Conservation (phyloP, 768 basidiomycete species). For the Hygrocybe punicea region DNA sequence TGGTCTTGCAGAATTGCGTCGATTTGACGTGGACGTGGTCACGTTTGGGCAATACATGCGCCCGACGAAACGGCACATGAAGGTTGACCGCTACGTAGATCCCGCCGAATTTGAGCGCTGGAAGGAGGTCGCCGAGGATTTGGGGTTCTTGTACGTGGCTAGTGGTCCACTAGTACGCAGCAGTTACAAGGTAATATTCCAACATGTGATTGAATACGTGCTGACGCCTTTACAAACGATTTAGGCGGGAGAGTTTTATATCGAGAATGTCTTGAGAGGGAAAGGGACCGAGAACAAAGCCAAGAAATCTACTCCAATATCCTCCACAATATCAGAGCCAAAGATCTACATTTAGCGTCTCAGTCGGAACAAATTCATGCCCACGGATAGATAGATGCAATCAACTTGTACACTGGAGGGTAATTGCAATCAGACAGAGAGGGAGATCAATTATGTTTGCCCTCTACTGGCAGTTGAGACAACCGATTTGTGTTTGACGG, state of each 20-base stretch:
- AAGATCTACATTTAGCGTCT: too few relatives aligned
- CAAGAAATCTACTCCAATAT: constrained; percentile 23
- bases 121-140: constrained; percentile 84
- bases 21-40: constrained; percentile 89
- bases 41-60: constrained; percentile 99
- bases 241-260: constrained; percentile 94
- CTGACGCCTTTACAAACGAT: constrained; percentile 6
- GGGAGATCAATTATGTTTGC: too few relatives aligned
- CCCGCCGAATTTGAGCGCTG: constrained; percentile 91
- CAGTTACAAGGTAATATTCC: constrained; percentile 81
- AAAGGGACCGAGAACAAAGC: constrained; percentile 47
- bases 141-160: constrained; percentile 97
- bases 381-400: too few relatives aligned
- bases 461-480: too few relatives aligned
- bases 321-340: neutral
- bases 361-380: too few relatives aligned
- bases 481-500: too few relatives aligned
- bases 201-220: neutral
- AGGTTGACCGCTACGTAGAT: constrained; percentile 93
- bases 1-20: constrained; percentile 69
- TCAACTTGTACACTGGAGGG: too few relatives aligned
- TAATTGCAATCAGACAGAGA: too few relatives aligned
- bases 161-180: constrained; percentile 94
- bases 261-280: constrained; percentile 80
- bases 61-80: constrained; percentile 98